phyloP scores from a whole-genome alignment of 768 basidiomycete species.

The Lentinula sp. region DNA sequence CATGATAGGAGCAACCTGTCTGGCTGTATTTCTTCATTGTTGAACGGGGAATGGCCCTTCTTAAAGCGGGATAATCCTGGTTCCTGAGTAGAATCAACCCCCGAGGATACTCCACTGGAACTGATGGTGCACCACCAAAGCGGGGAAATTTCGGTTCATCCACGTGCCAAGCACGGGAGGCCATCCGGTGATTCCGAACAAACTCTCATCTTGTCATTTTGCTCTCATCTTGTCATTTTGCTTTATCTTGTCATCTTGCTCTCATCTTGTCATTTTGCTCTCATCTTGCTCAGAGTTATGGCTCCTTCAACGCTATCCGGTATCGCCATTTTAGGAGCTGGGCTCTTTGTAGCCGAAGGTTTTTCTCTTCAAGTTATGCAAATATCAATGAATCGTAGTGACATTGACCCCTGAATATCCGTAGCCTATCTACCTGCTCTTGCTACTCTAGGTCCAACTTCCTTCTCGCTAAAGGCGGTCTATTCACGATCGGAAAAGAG shows the following conservation, averaged over 20 bases:
- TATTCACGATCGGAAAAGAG: conserved; percentile 75
- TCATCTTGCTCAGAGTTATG: conserved; percentile 5
- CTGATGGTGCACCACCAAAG: neutral
- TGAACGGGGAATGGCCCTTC: neutral
- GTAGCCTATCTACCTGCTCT: conserved; percentile 80
- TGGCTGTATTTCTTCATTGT: neutral
- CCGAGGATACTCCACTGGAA: conserved; percentile 39
- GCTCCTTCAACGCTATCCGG: conserved; percentile 30
- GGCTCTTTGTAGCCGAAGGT: conserved; percentile 76
- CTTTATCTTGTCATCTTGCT: conserved; percentile 3
- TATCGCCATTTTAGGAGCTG: conserved; percentile 76
- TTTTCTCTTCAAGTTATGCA: neutral
- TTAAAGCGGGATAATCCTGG: conserved; percentile 4
- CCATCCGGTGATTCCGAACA: neutral
- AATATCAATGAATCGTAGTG: conserved; percentile 11
- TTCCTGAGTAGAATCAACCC: conserved; percentile 18
- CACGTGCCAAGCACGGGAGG: neutral
- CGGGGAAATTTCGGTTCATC: neutral
- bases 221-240: neutral
- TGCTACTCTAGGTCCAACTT: conserved; percentile 39
- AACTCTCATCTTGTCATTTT: neutral
- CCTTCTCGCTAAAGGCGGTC: conserved; percentile 52
- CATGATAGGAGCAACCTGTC: neutral
- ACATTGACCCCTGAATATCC: conserved; percentile 9
- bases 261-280: neutral